Conservation (phyloP, 108 stramenopile species). For the Conticribra guillardii region DNA sequence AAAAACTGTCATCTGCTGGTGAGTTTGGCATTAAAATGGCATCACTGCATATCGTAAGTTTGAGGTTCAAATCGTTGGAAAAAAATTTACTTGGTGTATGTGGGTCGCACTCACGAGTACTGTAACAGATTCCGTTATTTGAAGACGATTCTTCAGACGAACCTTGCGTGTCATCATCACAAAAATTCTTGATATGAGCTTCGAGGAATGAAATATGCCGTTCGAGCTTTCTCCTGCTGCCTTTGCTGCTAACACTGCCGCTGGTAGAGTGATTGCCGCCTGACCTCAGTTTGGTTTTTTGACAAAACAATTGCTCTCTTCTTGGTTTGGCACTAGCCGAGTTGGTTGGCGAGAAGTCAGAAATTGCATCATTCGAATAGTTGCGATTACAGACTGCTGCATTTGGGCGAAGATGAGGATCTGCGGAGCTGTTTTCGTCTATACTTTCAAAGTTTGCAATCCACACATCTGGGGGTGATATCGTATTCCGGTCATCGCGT, state of each 20-base stretch:
- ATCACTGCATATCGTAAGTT: no score
- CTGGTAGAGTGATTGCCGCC: background rate
- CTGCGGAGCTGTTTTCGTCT: no score
- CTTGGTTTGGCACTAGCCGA: background rate
- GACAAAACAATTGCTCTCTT: background rate
- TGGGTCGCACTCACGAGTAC: no score
- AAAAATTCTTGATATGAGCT: conserved; percentile 19
- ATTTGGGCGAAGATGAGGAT: no score
- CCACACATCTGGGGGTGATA: no score
- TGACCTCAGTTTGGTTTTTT: background rate
- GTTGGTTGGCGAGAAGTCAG: background rate
- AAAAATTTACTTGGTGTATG: no score
- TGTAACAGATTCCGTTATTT: no score
- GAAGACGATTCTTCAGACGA: background rate
- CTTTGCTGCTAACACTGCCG: conserved; percentile 5
- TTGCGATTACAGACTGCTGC: no score
- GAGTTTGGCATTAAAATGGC: background rate
- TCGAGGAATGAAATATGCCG: conserved; percentile 24
- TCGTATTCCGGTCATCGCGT: background rate
- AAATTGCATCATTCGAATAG: no score
- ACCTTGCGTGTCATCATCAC: background rate
- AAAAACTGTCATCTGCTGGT: conserved; percentile 7
- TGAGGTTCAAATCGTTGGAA: no score
- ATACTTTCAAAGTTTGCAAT: no score
- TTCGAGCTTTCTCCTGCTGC: conserved; percentile 5